Conservation (phyloP, 2,329 filamentous ascomycete species). For the Coniella vitis region DNA sequence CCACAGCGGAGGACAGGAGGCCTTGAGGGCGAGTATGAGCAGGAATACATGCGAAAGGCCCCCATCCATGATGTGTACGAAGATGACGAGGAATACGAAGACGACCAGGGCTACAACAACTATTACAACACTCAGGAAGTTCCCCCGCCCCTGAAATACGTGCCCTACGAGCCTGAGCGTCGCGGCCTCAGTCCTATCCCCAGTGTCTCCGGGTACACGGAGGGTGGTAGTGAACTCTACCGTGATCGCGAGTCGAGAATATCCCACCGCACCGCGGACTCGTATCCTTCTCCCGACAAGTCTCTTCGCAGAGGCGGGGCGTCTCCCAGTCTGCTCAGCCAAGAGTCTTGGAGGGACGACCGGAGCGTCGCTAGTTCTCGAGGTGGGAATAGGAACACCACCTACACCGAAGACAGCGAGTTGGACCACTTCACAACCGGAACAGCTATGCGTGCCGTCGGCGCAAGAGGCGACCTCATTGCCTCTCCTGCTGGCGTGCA, state of each 20-base stretch:
- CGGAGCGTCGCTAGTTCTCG: constrained; percentile 46
- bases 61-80: constrained; percentile 29
- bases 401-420: constrained; percentile 47
- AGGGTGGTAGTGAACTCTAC: constrained; percentile 54
- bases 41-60: constrained; percentile 37
- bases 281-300: constrained; percentile 56
- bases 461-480: constrained; percentile 69
- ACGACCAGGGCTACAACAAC: constrained; percentile 35
- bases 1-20: constrained; percentile 39
- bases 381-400: constrained; percentile 46
- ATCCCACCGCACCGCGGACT: constrained; percentile 43
- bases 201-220: constrained; percentile 81
- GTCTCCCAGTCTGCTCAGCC: constrained; percentile 42
- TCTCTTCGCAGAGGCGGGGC: constrained; percentile 38
- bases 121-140: constrained; percentile 57
- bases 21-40: constrained; percentile 41
- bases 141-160: constrained; percentile 56
- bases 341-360: constrained; percentile 54
- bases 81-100: constrained; percentile 37
- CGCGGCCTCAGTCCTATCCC: constrained; percentile 82
- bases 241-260: constrained; percentile 52
- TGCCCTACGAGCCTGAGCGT: constrained; percentile 61
- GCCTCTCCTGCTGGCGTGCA: constrained; percentile 69
- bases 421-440: constrained; percentile 55
- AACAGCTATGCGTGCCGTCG: constrained; percentile 64